phyloP scores from a whole-genome alignment of 1,284 basidiomycete genomes.

The Cystobasidium slooffiae region DNA sequence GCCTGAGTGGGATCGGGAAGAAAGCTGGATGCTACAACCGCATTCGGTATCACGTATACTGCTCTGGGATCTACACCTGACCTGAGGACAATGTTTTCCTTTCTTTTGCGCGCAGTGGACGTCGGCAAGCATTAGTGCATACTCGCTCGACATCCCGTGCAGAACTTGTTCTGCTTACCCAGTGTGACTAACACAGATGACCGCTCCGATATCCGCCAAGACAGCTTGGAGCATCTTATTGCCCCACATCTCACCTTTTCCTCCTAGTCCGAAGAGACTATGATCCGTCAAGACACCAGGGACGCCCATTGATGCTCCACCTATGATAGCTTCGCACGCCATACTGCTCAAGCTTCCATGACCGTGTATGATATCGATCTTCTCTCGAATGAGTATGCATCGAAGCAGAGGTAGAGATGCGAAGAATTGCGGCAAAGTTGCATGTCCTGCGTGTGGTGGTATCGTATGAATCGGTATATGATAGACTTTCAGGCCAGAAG shows the following conservation, averaged over 20 bases:
- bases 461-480: slow-evolving; percentile 87
- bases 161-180: slow-evolving; percentile 66
- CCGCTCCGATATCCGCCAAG: slow-evolving; percentile 86
- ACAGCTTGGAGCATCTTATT: slow-evolving; percentile 91
- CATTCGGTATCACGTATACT: slow-evolving; percentile 92
- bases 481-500: slow-evolving; percentile 85
- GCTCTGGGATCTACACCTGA: slow-evolving; percentile 72
- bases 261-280: slow-evolving; percentile 92
- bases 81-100: slow-evolving; percentile 90
- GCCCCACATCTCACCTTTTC: slow-evolving; percentile 92
- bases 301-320: slow-evolving; percentile 76
- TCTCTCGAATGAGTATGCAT: slow-evolving; percentile 83
- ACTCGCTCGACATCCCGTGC: neutral
- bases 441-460: slow-evolving; percentile 69
- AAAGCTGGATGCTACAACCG: slow-evolving; percentile 87
- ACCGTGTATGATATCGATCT: slow-evolving; percentile 84
- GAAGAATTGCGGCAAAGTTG: slow-evolving; percentile 93
- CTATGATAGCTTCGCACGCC: slow-evolving; percentile 89
- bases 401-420: slow-evolving; percentile 88
- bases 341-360: slow-evolving; percentile 89
- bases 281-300: slow-evolving; percentile 96
- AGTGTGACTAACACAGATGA: slow-evolving; percentile 96
- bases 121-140: neutral
- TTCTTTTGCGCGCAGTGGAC: slow-evolving; percentile 49
- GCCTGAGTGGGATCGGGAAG: slow-evolving; percentile 62